These are phyloP conservation scores for Priceomyces haplophilus DNA, from an alignment of 805 yeast genomes.

Conservation along the genomic window DNA sequence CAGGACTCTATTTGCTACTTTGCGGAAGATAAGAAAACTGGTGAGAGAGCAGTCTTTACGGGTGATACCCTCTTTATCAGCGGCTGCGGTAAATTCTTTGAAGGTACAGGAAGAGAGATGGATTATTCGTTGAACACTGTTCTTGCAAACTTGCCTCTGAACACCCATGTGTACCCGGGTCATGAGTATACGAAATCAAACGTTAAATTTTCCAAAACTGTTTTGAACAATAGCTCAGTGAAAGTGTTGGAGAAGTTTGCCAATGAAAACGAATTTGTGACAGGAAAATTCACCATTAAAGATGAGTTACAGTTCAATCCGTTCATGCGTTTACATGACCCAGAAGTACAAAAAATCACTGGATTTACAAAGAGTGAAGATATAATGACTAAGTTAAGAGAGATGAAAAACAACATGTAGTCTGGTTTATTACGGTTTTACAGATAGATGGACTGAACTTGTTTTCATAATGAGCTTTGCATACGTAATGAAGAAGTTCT, in stretches of 20 bases:
- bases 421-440: background rate
- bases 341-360: constrained; percentile 55
- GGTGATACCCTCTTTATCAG: constrained; percentile 94
- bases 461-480: no score
- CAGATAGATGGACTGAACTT: background rate
- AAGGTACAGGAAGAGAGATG: constrained; percentile 86
- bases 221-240: constrained; percentile 55
- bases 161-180: constrained; percentile 83
- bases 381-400: constrained; percentile 72
- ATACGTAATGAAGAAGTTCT: no score
- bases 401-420: constrained; percentile 60
- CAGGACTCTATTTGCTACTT: constrained; percentile 92
- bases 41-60: constrained; percentile 76
- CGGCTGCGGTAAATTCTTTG: constrained; percentile 97
- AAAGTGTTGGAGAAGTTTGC: constrained; percentile 51
- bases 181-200: constrained; percentile 92
- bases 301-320: constrained; percentile 87
- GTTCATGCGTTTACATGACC: constrained; percentile 76
- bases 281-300: constrained; percentile 79
- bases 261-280: constrained; percentile 60
- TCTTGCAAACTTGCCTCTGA: constrained; percentile 60
- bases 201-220: constrained; percentile 69
- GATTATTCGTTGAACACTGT: constrained; percentile 57
- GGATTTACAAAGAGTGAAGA: constrained; percentile 49
- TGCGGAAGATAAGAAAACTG: constrained; percentile 60